These are phyloP conservation scores for Hypoxylon sp. DNA, from an alignment of 2,329 filamentous ascomycete species.

Conservation along the genomic window DNA sequence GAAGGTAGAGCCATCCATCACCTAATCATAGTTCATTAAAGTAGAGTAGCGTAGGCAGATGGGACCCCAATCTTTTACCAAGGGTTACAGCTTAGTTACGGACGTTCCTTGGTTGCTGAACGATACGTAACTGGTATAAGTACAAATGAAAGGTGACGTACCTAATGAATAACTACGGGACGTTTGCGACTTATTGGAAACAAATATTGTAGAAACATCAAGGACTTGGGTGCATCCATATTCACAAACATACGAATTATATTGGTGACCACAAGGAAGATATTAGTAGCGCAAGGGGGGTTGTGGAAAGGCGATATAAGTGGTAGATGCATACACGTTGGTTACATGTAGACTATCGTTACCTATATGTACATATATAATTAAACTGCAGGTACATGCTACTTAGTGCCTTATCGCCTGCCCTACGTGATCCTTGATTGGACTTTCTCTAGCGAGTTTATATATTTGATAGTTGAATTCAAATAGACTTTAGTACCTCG, in stretches of 20 bases:
- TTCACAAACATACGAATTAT: background rate
- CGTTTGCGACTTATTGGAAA: background rate
- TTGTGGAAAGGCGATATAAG: conserved; percentile 24
- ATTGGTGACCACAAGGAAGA: conserved; percentile 1
- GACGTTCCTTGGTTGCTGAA: background rate
- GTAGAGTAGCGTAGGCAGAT: background rate
- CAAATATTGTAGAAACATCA: background rate
- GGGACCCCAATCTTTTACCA: background rate
- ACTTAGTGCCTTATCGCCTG: background rate
- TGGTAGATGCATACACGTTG: conserved; percentile 17
- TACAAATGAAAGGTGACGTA: background rate
- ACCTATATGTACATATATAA: conserved; percentile 5
- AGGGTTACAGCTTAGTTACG: background rate
- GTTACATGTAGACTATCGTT: background rate
- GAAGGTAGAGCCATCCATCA: background rate
- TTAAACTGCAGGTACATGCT: background rate
- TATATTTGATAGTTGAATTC: background rate
- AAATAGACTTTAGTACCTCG: background rate
- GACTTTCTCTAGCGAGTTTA: background rate
- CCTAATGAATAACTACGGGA: background rate
- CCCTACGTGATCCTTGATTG: background rate
- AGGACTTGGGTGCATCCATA: background rate
- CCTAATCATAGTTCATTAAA: background rate
- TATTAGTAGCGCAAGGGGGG: conserved; percentile 17
- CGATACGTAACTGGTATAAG: background rate